Conservation (phyloP, 129 eudicot genomes). For the Calendula officinalis region DNA sequence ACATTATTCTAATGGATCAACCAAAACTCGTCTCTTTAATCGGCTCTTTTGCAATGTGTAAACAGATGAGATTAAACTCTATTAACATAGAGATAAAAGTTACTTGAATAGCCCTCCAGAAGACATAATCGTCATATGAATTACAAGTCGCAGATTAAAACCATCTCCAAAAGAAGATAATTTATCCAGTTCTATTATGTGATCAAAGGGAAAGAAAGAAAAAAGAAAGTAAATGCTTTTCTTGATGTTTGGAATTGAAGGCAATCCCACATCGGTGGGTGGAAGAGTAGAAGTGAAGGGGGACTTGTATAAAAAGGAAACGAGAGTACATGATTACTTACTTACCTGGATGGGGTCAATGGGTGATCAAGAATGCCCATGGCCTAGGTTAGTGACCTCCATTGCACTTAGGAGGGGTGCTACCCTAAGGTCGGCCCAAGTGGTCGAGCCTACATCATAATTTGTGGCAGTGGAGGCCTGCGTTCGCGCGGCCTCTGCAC, state of each 20-base stretch:
- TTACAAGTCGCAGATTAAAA: too few species aligned
- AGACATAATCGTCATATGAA: too few species aligned
- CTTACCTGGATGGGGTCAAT: conserved; percentile 38
- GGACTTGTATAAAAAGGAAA: not conserved
- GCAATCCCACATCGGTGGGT: conserved; percentile 1
- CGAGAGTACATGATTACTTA: not conserved
- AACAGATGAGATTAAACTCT: too few species aligned
- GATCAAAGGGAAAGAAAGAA: too few species aligned
- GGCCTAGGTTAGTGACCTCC: conserved; percentile 33
- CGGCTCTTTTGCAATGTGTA: too few species aligned
- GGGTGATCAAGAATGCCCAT: conserved; percentile 29
- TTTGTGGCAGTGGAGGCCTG: conserved; percentile 55
- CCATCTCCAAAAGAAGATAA: too few species aligned
- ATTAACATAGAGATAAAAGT: too few species aligned
- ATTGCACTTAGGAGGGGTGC: conserved; percentile 37
- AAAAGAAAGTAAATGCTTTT: too few species aligned
- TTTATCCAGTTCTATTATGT: too few species aligned
- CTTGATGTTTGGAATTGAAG: not conserved
- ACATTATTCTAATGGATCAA: too few species aligned
- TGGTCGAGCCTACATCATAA: conserved; percentile 48
- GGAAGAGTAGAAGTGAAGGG: not conserved
- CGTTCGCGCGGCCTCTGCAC: conserved; percentile 52
- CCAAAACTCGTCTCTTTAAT: too few species aligned
- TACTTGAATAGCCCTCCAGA: too few species aligned
- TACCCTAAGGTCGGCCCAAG: conserved; percentile 36